These are phyloP conservation scores for Fragosphaeria purpurea DNA, from an alignment of 2,329 filamentous ascomycete genomes.

Conservation along the genomic window DNA sequence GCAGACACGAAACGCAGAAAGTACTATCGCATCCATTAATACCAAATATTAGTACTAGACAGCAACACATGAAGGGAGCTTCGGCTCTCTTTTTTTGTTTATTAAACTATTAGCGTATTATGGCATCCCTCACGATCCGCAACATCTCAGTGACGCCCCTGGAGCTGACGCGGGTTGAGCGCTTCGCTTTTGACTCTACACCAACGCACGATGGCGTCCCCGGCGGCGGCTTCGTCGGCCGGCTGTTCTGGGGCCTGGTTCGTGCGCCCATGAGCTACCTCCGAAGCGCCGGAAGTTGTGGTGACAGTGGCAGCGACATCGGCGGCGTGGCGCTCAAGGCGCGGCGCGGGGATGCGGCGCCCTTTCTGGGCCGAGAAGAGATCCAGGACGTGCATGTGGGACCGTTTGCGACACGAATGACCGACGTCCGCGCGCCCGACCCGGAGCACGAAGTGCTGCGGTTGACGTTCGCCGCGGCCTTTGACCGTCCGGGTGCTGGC, in stretches of 20 bases:
- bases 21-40: too few relatives aligned
- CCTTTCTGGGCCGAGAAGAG: conserved; percentile 37
- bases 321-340: conserved; percentile 13
- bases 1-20: too few relatives aligned
- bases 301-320: conserved; percentile 18
- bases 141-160: conserved; percentile 71
- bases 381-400: conserved; percentile 49
- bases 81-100: background rate
- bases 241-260: conserved; percentile 24
- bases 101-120: conserved; percentile 16
- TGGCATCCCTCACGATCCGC: conserved; percentile 59
- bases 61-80: background rate
- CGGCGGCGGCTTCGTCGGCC: conserved; percentile 30
- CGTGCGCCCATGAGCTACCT: background rate
- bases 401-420: conserved; percentile 56
- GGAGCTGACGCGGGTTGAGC: conserved; percentile 61
- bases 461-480: conserved; percentile 54
- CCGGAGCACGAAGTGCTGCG: conserved; percentile 56
- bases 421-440: conserved; percentile 51
- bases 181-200: conserved; percentile 46
- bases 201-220: conserved; percentile 15
- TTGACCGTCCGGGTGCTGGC: conserved; percentile 24
- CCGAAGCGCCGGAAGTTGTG: background rate
- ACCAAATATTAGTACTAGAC: too few relatives aligned
- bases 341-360: conserved; percentile 4